These are phyloP conservation scores for Kluyveromyces aestuarii DNA, from an alignment of 805 yeast genomes.

Conservation along the genomic window DNA sequence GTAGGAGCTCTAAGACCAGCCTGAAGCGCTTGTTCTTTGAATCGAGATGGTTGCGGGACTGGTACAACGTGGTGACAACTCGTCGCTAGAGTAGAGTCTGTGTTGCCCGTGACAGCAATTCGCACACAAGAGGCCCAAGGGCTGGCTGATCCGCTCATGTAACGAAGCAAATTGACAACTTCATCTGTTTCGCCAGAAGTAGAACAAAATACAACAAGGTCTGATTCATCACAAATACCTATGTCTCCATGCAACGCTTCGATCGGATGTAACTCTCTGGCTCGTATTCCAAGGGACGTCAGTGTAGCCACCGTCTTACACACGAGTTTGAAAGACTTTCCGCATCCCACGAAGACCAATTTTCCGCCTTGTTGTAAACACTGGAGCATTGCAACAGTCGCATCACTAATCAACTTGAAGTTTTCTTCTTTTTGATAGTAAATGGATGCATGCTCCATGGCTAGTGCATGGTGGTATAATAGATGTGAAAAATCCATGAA, in stretches of 20 bases:
- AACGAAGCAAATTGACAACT: slow-evolving; percentile 33
- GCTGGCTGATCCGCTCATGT: slow-evolving; percentile 5
- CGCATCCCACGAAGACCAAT: slow-evolving; percentile 72
- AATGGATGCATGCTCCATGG: slow-evolving; percentile 12
- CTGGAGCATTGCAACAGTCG: slow-evolving; percentile 11
- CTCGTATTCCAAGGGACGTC: slow-evolving; percentile 65
- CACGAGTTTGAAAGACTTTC: slow-evolving; percentile 76
- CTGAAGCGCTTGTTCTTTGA: slow-evolving; percentile 46
- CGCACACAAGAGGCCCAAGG: slow-evolving; percentile 3
- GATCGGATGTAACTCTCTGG: slow-evolving; percentile 66
- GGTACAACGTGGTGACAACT: slow-evolving; percentile 28
- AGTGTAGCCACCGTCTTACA: slow-evolving; percentile 72
- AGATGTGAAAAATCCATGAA: slow-evolving; percentile 8
- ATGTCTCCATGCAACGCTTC: slow-evolving; percentile 90
- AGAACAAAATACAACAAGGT: slow-evolving; percentile 54
- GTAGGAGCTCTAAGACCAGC: slow-evolving; percentile 88
- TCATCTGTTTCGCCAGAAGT: slow-evolving; percentile 84
- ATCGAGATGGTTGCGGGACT: slow-evolving; percentile 34
- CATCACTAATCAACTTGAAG: slow-evolving; percentile 1
- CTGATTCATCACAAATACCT: slow-evolving; percentile 52
- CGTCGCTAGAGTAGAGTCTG: slow-evolving; percentile 9
- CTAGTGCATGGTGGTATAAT: slow-evolving; percentile 13
- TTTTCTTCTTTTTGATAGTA: slow-evolving; percentile 7
- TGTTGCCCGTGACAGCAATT: slow-evolving; percentile 11
- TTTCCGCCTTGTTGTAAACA: slow-evolving; percentile 46